Evolutionary conservation across 2,329 filamentous ascomycete genomes (phyloP).

Genomic region (Alternaria conjuncta): DNA sequence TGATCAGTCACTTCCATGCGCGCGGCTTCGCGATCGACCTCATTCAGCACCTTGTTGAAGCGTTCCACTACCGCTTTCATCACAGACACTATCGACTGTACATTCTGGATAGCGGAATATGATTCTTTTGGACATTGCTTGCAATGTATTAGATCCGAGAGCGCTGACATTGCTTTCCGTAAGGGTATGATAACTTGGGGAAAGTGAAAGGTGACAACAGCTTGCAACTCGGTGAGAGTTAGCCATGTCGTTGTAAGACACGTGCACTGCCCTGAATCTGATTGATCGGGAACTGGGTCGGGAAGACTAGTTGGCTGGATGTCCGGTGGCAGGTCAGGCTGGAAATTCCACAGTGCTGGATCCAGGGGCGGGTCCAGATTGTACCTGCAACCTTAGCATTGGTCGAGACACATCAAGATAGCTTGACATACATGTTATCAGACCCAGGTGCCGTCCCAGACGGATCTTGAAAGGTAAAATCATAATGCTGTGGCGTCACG

Average conservation of each 20-base stretch:
- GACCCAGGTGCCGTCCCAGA: conserved; percentile 4
- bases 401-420: not conserved
- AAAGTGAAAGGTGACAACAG: conserved; percentile 49
- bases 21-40: conserved; percentile 51
- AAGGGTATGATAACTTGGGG: conserved; percentile 52
- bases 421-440: conserved; percentile 20
- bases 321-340: not conserved
- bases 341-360: conserved; percentile 35
- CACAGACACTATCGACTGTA: conserved; percentile 51
- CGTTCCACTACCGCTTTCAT: conserved; percentile 52
- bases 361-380: conserved; percentile 26
- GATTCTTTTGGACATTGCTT: conserved; percentile 50
- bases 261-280: conserved; percentile 42
- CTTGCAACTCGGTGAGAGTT: conserved; percentile 51
- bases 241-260: conserved; percentile 57
- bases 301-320: not conserved
- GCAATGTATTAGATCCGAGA: conserved; percentile 51
- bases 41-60: conserved; percentile 49
- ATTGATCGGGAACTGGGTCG: conserved; percentile 1
- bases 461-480: conserved; percentile 7
- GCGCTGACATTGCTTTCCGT: conserved; percentile 51
- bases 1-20: conserved; percentile 36
- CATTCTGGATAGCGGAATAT: conserved; percentile 55
- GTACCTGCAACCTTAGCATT: conserved; percentile 16
- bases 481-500: conserved; percentile 10